A percentile compares a stretch with the other conserved stretches of the same genome.
phyloP scores from a whole-genome alignment of 2,329 filamentous ascomycete species.

The Pestalotiopsis sp. region DNA sequence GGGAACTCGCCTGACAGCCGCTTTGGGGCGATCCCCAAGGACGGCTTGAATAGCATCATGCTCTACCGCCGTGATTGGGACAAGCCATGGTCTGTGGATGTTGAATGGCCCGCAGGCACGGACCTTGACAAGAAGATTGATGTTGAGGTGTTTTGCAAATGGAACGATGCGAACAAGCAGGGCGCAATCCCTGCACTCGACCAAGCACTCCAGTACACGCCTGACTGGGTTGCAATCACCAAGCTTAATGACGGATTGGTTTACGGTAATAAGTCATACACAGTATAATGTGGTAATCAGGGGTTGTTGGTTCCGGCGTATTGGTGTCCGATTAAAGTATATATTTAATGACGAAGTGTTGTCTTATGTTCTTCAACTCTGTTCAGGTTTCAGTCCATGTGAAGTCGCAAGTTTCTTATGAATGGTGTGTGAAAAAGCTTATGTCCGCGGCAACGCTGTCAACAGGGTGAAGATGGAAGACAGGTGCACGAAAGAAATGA shows the following conservation, averaged over 20 bases:
- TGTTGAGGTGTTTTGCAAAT: conserved; percentile 76
- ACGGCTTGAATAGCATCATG: conserved; percentile 68
- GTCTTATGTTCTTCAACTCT: background rate
- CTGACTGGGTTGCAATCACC: conserved; percentile 72
- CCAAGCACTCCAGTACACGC: conserved; percentile 75
- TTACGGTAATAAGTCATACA: conserved; percentile 5
- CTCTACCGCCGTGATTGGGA: conserved; percentile 85
- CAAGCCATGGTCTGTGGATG: conserved; percentile 72
- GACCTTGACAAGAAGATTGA: conserved; percentile 42
- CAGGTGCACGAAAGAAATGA: too few species aligned
- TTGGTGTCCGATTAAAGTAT: background rate
- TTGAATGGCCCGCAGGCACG: conserved; percentile 46
- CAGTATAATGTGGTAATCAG: background rate
- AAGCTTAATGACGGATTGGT: conserved; percentile 3
- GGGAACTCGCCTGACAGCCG: conserved; percentile 48
- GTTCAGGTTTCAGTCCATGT: too few species aligned
- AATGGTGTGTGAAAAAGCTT: too few species aligned
- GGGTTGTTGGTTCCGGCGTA: background rate
- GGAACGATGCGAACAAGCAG: conserved; percentile 64
- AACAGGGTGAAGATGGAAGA: too few species aligned
- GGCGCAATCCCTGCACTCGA: conserved; percentile 75
- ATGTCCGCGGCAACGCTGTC: too few species aligned
- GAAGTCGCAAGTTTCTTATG: rapidly evolving
- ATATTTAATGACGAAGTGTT: background rate
- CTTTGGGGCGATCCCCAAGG: conserved; percentile 32